Base-by-base conservation (phyloP, 306 rosid species). In the Morella rubra region DNA sequence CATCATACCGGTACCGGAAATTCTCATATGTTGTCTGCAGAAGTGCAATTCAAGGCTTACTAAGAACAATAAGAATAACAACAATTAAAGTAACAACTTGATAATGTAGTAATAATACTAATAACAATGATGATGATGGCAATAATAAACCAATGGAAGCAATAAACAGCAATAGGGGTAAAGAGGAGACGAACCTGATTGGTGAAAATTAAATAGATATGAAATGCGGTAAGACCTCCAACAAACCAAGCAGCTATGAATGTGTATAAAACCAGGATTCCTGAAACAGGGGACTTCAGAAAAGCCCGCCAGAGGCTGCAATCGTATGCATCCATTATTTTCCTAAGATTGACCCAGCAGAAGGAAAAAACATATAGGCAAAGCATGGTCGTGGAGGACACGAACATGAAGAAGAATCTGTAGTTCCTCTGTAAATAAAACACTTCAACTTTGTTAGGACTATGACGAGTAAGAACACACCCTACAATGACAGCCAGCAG, bases 381-480 rank as follows among this genome's bases (percentile, higher is more conserved):
- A 76, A 85, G 80, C 74, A 79, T 5, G 32, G 86, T 76, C 8
- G 88, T 85, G 45, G 88, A 81, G 60, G 79, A 79, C 74, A 85
- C 86, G 73, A 85, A 85, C 82, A 85, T 79, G 84, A 85, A 85
- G 66, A 81, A 85, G 75, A 85, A 85, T 73, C 88, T 80, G 79
- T 85, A 85, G 62, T 85, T 85, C 72, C 88, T 76, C 88, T 85
- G 88, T 66, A 42, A 75, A 69, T 4, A 66, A 75, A 76, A 51
- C 18, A 80, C n/a, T 10, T 52, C 60, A 80, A 76, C 44, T 7
- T 14, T 64, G 81, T 79, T 64, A 83, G 72, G 82, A 51, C 37
- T 4, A 74, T 22, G 15, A 67, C 42, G 56, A 46, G 60, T n/a
- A 15, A 49, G 53, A 62, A 75, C 3, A 5, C 18, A 49, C 45